Evolutionary conservation across 2,329 filamentous ascomycete genomes (phyloP).

Genomic region (Venturia asperata): DNA sequence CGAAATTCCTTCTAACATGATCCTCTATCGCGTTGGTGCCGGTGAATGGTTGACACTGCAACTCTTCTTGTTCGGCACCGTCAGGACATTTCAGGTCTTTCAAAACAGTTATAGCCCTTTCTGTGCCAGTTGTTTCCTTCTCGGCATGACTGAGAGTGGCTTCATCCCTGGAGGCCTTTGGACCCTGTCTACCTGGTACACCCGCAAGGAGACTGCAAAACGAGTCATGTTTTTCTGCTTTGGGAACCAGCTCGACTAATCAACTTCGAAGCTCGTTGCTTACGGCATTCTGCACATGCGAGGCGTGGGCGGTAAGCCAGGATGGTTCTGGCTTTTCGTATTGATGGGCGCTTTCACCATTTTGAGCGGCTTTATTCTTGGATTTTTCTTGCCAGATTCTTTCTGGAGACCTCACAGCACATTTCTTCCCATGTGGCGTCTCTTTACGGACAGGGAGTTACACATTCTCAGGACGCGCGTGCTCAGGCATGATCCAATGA

Average conservation of each 20-base stretch:
- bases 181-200: slow-evolving; percentile 37
- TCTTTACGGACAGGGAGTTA: slow-evolving; percentile 24
- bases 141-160: slow-evolving; percentile 45
- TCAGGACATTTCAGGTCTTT: slow-evolving; percentile 35
- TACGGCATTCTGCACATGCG: slow-evolving; percentile 32
- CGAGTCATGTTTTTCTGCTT: slow-evolving; percentile 35
- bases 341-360: slow-evolving; percentile 23
- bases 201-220: slow-evolving; percentile 29
- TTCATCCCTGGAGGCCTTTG: slow-evolving; percentile 37
- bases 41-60: slow-evolving; percentile 38
- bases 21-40: slow-evolving; percentile 25
- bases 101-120: slow-evolving; percentile 35
- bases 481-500: slow-evolving; percentile 25
- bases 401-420: slow-evolving; percentile 27
- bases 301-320: slow-evolving; percentile 24
- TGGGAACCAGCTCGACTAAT: slow-evolving; percentile 28
- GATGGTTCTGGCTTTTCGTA: slow-evolving; percentile 24
- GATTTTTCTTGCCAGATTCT: slow-evolving; percentile 24
- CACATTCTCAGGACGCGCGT: slow-evolving; percentile 26
- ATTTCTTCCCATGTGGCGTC: slow-evolving; percentile 29
- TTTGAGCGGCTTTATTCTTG: slow-evolving; percentile 22
- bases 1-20: slow-evolving; percentile 25
- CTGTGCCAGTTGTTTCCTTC: slow-evolving; percentile 37
- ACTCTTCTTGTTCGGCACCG: slow-evolving; percentile 37
- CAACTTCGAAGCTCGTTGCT: slow-evolving; percentile 31